Base-by-base conservation (phyloP, 2,329 filamentous ascomycete species). In the Epichloe coenophiala region DNA sequence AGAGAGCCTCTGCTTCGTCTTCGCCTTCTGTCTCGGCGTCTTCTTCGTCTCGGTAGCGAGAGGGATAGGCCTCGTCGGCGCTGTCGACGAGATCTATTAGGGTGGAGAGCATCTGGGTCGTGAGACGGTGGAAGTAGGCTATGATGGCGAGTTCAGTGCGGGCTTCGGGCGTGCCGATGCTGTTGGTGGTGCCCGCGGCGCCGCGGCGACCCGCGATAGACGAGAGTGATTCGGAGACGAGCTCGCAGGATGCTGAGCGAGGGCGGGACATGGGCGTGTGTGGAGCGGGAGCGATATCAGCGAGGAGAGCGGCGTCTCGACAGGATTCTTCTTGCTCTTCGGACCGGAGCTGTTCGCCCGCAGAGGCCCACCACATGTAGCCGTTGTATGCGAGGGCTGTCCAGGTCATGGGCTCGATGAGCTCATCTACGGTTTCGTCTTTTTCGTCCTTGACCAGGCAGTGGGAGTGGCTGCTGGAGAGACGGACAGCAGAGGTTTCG, bases 361-460 rank as follows among this genome's bases (percentile, higher is more conserved):
- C 86, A 15, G 83, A 88, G 2, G 87, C 86, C 87, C 88, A 93
- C 87, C 87, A 93, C 77, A 91, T 88, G 70, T 91, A 90, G 23
- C 84, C 83, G 50, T 78, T 80, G 66, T 91, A 93, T 5, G 87
- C 87, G 27, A 91, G 76, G 1, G 84, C 81, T 1, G 84, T 75
- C 87, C 82, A 86, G 41, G 76, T 82, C 40, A 76, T 63, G 2
- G 81, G 81, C 59, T 86, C 81, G 31, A 82, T 71, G 42, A 83
- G 71, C 49, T 68, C 65, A 51, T 82, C 78, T 23, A 76, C 68
- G 7, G 69, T 70, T 37, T 78, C 72, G 45, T 75, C 72, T 9
- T 66, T 63, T 5, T 71, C 70, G 17, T 68, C 64, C 44, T 56
- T 61, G 21, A 65, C 55, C 1, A 60, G 50, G 12, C 57, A 58